phyloP scores from a whole-genome alignment of 2,329 filamentous ascomycete genomes.

The Ambrosiella cleistominuta region DNA sequence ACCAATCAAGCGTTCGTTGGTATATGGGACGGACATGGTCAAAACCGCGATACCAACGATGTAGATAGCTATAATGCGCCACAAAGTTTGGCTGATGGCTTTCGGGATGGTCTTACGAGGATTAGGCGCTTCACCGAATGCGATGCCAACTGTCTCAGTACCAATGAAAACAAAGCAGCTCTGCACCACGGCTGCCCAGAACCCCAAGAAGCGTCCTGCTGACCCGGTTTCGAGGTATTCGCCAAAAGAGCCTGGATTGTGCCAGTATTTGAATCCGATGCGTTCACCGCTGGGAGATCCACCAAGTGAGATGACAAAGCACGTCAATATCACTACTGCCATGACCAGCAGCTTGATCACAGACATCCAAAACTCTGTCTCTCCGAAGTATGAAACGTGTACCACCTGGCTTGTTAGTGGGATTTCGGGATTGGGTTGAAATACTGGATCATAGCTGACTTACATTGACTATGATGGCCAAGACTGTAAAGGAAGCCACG shows the following conservation, averaged over 20 bases:
- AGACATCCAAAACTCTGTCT: conserved; percentile 31
- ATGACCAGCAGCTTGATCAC: conserved; percentile 28
- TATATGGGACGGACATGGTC: conserved; percentile 17
- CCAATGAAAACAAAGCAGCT: conserved; percentile 24
- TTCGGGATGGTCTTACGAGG: conserved; percentile 15
- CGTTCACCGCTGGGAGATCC: conserved; percentile 22
- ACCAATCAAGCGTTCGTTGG: conserved; percentile 13
- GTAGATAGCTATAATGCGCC: conserved; percentile 17
- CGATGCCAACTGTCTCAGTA: conserved; percentile 13
- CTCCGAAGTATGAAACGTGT: conserved; percentile 26
- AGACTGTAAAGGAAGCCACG: conserved; percentile 21
- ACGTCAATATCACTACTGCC: conserved; percentile 22
- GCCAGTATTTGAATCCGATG: conserved; percentile 28
- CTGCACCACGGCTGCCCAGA: conserved; percentile 23
- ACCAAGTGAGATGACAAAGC: conserved; percentile 23
- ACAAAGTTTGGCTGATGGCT: conserved; percentile 16
- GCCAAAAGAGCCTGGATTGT: conserved; percentile 25
- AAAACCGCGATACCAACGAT: conserved; percentile 15
- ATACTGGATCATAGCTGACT: not conserved
- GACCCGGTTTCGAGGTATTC: conserved; percentile 20
- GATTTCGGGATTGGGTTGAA: not conserved
- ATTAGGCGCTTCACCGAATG: conserved; percentile 16
- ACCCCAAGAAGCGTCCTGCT: conserved; percentile 23
- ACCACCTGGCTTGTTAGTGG: conserved; percentile 15
- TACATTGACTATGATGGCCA: conserved; percentile 20